These are phyloP conservation scores for Colletotrichum musicola DNA, from an alignment of 2,329 filamentous ascomycete genomes.

Conservation along the genomic window DNA sequence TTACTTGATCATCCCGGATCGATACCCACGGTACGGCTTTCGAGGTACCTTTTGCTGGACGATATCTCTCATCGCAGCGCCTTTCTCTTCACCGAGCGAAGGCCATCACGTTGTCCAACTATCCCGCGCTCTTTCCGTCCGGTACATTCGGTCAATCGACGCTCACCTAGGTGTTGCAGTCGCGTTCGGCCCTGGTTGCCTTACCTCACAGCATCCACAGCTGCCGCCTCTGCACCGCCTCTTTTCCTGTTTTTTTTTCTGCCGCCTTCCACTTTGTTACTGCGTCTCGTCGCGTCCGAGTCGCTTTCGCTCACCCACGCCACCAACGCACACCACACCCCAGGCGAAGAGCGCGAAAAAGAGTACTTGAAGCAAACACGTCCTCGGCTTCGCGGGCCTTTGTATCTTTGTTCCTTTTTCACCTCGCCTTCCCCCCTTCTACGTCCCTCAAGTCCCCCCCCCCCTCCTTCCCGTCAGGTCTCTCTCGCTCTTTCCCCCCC, in stretches of 20 bases:
- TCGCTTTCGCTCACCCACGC: conserved; percentile 24
- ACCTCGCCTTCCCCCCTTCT: conserved; percentile 16
- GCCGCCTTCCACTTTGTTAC: background rate
- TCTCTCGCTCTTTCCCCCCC: background rate
- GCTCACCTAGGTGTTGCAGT: background rate
- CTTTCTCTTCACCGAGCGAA: background rate
- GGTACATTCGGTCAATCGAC: background rate
- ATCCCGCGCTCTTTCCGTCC: background rate
- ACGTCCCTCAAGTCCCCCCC: conserved; percentile 3
- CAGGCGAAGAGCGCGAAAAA: conserved; percentile 17
- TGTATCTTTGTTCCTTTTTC: conserved; percentile 40
- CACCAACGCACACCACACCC: conserved; percentile 3
- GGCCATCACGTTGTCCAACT: background rate
- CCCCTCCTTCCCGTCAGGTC: conserved; percentile 11
- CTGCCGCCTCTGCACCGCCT: conserved; percentile 24
- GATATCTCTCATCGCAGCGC: too few species aligned
- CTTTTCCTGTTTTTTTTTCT: conserved; percentile 3
- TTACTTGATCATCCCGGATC: too few species aligned
- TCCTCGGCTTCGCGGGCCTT: conserved; percentile 38
- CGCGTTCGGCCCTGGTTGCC: conserved; percentile 7
- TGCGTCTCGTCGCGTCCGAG: conserved; percentile 12
- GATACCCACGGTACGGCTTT: background rate
- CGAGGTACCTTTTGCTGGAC: too few species aligned
- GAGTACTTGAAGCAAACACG: conserved; percentile 40
- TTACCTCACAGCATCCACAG: conserved; percentile 15